Percentiles rank a stretch among this genome's conserved stretches.
phyloP scores from a whole-genome alignment of 1,284 basidiomycete species.

The Takashimella tepidaria region DNA sequence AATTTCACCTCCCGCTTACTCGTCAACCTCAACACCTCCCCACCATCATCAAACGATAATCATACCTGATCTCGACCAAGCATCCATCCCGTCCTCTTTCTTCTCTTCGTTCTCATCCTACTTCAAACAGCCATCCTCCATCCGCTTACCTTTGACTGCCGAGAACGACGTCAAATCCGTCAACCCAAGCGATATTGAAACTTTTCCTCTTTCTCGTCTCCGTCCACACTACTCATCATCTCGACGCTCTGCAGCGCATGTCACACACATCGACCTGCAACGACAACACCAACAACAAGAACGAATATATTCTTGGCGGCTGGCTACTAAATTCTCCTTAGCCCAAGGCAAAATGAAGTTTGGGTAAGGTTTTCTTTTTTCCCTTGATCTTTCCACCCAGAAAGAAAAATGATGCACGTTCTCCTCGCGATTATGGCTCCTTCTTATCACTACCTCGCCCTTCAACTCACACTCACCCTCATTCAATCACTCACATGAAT shows the following conservation, averaged over 20 bases:
- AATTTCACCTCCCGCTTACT: too few relatives aligned
- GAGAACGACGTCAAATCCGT: not conserved
- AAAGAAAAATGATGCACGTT: not conserved
- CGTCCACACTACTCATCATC: constrained; percentile 1
- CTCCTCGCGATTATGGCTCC: not conserved
- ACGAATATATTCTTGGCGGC: constrained; percentile 29
- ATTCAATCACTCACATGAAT: not conserved
- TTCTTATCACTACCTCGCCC: not conserved
- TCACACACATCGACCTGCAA: not conserved
- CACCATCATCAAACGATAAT: too few relatives aligned
- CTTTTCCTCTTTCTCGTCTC: constrained; percentile 8
- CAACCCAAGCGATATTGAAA: not conserved
- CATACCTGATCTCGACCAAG: too few relatives aligned
- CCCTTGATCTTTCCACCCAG: not conserved
- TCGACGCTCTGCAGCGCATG: too few relatives aligned
- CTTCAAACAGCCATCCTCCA: too few relatives aligned
- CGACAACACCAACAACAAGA: not conserved
- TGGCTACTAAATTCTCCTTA: constrained; percentile 15
- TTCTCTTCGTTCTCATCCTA: too few relatives aligned
- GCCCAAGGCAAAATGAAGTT: constrained; percentile 49
- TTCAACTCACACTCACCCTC: not conserved
- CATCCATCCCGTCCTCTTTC: too few relatives aligned
- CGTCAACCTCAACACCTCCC: too few relatives aligned
- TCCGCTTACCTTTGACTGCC: too few relatives aligned
- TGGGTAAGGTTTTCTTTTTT: constrained; percentile 34